Base-by-base conservation (phyloP, 2,329 filamentous ascomycete species). In the Myrmaecium sp. region DNA sequence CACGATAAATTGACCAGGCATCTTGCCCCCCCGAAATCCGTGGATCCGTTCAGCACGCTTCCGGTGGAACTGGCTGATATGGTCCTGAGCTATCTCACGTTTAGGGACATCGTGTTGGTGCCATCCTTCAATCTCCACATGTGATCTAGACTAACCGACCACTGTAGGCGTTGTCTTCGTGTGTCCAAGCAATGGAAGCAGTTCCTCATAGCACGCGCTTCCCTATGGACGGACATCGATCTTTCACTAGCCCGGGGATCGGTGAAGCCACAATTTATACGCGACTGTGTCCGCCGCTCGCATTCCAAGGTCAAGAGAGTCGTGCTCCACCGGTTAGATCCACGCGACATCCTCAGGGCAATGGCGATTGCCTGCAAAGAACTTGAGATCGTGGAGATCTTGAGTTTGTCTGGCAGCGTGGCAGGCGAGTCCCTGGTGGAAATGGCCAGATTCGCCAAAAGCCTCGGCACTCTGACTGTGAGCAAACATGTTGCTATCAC, bases 171-270 rank as follows among this genome's bases (percentile, higher is more conserved):
- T 21, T 57, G 62, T 24, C 53, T 65, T 23, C 55, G 62, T 5
- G 67, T 73, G 3, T 70, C 60, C 19, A 64, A 57, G 42, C 47
- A 50, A 25, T 74, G 69, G 69, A 49, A 55, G 7, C 44, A 40
- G n/a, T 60, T 67, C 23, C 49, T 72, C 8, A 46, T 44, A 6
- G 58, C 56, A 4, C 42, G 58, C 14, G 51, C 55, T 1, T 45
- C 46, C 6, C 47, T 68, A 1, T 69, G 68, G 64, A 51, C 48
- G 30, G 44, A 62, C 30, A 43, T 74, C 7, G 66, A 72, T 34
- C 51, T 73, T 6, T 57, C 55, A 3, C 43, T 41, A 3, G 57
- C 61, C 5, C 49, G 42, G 15, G 50, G 43, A 33, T 47, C 48
- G 3, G 55, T 69, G 3, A 41, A 40, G n/a, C 46, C 44, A 4